These are phyloP conservation scores for Cryoendolithus antarcticus DNA, from an alignment of 2,329 filamentous ascomycete genomes.

Conservation along the genomic window DNA sequence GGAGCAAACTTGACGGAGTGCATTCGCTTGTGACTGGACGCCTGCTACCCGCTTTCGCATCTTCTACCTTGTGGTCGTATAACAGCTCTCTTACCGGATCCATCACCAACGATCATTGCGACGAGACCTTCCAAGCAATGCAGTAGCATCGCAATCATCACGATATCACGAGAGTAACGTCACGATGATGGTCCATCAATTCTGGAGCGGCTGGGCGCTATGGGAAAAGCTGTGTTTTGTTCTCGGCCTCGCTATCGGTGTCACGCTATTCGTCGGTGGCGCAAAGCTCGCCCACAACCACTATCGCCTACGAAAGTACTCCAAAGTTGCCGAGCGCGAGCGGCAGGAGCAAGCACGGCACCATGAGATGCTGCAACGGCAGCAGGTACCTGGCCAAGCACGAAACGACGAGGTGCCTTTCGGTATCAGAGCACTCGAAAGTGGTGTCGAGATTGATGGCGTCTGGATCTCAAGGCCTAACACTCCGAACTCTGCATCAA, in stretches of 20 bases:
- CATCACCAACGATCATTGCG: constrained; percentile 1
- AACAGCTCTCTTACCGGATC: background rate
- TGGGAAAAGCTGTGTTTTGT: constrained; percentile 91
- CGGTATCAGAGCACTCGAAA: constrained; percentile 73
- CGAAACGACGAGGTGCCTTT: constrained; percentile 62
- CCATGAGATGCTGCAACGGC: constrained; percentile 19
- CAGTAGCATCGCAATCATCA: background rate
- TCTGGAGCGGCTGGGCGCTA: constrained; percentile 51
- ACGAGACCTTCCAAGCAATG: background rate
- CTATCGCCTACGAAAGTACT: constrained; percentile 31
- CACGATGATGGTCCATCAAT: constrained; percentile 10
- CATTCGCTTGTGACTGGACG: background rate
- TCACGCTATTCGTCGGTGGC: constrained; percentile 57
- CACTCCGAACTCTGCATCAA: constrained; percentile 19
- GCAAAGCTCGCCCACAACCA: constrained; percentile 46
- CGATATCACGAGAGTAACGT: background rate
- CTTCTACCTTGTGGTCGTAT: background rate
- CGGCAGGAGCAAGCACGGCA: constrained; percentile 21
- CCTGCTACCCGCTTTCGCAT: background rate
- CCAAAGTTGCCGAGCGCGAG: constrained; percentile 18
- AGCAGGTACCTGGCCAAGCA: constrained; percentile 25
- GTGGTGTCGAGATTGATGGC: constrained; percentile 70
- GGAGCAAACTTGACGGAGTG: background rate
- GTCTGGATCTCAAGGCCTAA: constrained; percentile 46
- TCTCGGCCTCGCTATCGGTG: constrained; percentile 55